Conservation (phyloP, 768 basidiomycete species). For the Dendrothele bispora region DNA sequence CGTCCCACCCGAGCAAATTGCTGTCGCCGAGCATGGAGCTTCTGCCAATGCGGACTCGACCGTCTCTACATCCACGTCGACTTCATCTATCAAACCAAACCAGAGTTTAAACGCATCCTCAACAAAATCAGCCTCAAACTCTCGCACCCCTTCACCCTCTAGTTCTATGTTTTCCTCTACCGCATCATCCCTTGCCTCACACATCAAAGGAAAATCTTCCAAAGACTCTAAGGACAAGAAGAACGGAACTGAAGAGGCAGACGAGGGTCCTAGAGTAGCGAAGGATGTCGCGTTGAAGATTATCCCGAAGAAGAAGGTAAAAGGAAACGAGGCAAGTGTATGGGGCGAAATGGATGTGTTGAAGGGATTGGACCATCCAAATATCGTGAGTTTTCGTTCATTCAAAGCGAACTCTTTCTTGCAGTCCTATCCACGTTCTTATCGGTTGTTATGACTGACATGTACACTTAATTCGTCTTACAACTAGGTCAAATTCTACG, state of each 20-base stretch:
- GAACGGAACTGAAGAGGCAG: conserved; percentile 11
- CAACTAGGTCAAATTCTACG: conserved; percentile 86
- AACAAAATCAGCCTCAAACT: conserved; percentile 18
- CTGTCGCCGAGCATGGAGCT: conserved; percentile 59
- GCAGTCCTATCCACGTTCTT: too few species aligned
- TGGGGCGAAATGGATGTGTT: conserved; percentile 95
- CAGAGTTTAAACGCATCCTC: conserved; percentile 18
- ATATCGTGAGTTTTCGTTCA: conserved; percentile 62
- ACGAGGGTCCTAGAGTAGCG: conserved; percentile 32
- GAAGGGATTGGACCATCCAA: conserved; percentile 85
- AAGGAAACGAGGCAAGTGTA: conserved; percentile 84
- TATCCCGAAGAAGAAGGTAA: conserved; percentile 94
- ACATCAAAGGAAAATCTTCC: too few species aligned
- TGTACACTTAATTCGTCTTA: neutral
- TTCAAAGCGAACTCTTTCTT: too few species aligned
- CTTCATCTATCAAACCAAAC: conserved; percentile 11
- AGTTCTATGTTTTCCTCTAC: conserved; percentile 15
- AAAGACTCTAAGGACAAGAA: too few species aligned
- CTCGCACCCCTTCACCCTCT: conserved; percentile 23
- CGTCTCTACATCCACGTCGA: conserved; percentile 7
- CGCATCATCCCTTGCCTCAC: conserved; percentile 23
- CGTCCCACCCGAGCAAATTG: conserved; percentile 61
- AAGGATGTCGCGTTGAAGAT: conserved; percentile 87
- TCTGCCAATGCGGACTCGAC: conserved; percentile 30
- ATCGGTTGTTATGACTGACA: too few species aligned